phyloP scores from a whole-genome alignment of 2,329 filamentous ascomycete species.

The Dothideomycetes sp. region DNA sequence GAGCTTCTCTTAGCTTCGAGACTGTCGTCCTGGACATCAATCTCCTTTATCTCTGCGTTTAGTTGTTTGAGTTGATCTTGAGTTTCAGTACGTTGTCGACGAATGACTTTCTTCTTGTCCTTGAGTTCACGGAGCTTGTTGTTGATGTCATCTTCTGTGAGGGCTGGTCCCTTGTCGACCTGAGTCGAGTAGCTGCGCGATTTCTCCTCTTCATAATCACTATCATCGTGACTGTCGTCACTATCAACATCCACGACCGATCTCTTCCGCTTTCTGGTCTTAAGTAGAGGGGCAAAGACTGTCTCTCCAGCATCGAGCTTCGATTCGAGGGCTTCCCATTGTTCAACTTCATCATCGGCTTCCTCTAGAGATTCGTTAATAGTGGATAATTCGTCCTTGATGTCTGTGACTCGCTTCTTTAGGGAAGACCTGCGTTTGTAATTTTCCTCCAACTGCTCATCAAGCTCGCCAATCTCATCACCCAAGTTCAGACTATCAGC shows the following conservation, averaged over 20 bases:
- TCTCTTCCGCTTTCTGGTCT: conserved; percentile 37
- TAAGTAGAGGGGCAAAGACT: conserved; percentile 33
- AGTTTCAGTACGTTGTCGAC: conserved; percentile 19
- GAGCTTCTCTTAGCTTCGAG: conserved; percentile 29
- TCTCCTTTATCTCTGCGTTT: conserved; percentile 21
- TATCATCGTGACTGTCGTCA: conserved; percentile 20
- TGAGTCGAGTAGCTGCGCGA: conserved; percentile 20
- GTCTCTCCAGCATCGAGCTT: conserved; percentile 33
- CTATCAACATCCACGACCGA: conserved; percentile 21
- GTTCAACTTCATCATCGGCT: conserved; percentile 35
- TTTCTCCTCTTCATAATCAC: too few relatives aligned
- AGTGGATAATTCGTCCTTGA: conserved; percentile 27
- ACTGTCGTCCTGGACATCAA: conserved; percentile 24
- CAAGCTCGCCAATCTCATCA: conserved; percentile 22
- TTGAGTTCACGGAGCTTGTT: conserved; percentile 37
- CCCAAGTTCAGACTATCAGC: conserved; percentile 30
- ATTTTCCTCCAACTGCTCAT: conserved; percentile 22
- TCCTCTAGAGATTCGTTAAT: conserved; percentile 23
- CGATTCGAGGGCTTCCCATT: conserved; percentile 35
- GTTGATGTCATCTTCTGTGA: conserved; percentile 34
- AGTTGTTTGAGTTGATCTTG: conserved; percentile 27
- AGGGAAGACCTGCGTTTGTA: conserved; percentile 17
- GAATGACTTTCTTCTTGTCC: conserved; percentile 31
- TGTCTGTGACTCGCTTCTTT: conserved; percentile 19
- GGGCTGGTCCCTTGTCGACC: conserved; percentile 15